A percentile compares a stretch with the other conserved stretches of the same genome.
These are phyloP conservation scores for Emydomyces testavorans DNA, from an alignment of 2,329 filamentous ascomycete genomes.

Conservation along the genomic window DNA sequence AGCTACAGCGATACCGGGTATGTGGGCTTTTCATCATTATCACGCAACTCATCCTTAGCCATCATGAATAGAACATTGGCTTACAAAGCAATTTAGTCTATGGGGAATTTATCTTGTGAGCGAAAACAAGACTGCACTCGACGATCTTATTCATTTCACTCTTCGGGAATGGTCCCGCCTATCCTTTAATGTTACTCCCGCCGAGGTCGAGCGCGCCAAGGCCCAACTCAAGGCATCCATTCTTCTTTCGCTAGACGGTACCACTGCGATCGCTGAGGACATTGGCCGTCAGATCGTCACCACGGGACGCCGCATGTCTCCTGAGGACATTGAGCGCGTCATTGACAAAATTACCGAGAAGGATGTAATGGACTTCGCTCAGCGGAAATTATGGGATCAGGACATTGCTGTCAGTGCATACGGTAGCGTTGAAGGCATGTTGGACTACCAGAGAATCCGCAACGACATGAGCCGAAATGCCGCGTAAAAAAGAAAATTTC, in stretches of 20 bases:
- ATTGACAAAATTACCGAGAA: constrained; percentile 85
- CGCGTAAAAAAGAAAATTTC: constrained; percentile 21
- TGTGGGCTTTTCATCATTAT: constrained; percentile 26
- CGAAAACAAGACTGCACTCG: constrained; percentile 74
- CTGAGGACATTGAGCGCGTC: constrained; percentile 86
- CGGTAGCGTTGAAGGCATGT: constrained; percentile 74
- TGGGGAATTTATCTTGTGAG: constrained; percentile 99
- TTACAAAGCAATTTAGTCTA: constrained; percentile 48
- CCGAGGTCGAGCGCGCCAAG: constrained; percentile 96
- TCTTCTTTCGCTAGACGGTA: constrained; percentile 91
- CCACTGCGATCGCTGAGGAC: constrained; percentile 93
- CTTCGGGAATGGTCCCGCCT: constrained; percentile 97
- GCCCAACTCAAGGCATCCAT: constrained; percentile 98
- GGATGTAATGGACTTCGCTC: constrained; percentile 93
- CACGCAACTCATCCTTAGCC: no score
- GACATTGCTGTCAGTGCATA: constrained; percentile 90
- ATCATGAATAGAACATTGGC: no score
- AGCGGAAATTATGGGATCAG: constrained; percentile 93
- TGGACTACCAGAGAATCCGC: constrained; percentile 46
- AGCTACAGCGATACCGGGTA: constrained; percentile 99
- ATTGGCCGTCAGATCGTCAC: constrained; percentile 98
- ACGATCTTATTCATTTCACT: constrained; percentile 96
- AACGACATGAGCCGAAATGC: constrained; percentile 76
- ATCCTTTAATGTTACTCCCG: constrained; percentile 71
- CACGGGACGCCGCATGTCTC: constrained; percentile 80